Percentiles rank a stretch among this genome's conserved stretches.
phyloP scores from a whole-genome alignment of 2,329 filamentous ascomycete genomes.

The Daldinia eschscholtzii region DNA sequence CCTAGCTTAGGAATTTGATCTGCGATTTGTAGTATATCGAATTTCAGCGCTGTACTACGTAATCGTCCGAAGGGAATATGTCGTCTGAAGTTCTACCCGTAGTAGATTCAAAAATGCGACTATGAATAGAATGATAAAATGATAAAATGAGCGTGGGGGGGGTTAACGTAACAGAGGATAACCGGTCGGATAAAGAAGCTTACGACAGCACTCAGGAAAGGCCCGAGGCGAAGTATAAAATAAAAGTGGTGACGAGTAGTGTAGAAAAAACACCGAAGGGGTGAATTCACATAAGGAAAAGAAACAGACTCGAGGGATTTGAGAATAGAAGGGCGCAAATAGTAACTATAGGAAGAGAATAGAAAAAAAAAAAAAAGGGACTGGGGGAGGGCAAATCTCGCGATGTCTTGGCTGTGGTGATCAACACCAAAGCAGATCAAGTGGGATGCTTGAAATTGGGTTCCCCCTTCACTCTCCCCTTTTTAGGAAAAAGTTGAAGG shows the following conservation, averaged over 20 bases:
- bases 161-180: slow-evolving; percentile 32
- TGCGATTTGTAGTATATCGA: slow-evolving; percentile 8
- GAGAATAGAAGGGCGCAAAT: slow-evolving; percentile 3
- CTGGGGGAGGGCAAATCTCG: slow-evolving; percentile 36
- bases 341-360: too few species aligned
- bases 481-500: slow-evolving; percentile 40
- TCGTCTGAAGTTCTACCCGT: slow-evolving; percentile 6
- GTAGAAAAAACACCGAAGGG: slow-evolving; percentile 3
- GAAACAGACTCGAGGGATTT: not conserved
- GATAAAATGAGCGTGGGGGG: slow-evolving; percentile 31
- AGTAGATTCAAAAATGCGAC: slow-evolving; percentile 11
- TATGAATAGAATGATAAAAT: slow-evolving; percentile 6
- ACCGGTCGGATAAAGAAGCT: slow-evolving; percentile 42
- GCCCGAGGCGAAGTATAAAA: slow-evolving; percentile 15
- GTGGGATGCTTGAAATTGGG: slow-evolving; percentile 39
- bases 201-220: slow-evolving; percentile 23
- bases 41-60: slow-evolving; percentile 8
- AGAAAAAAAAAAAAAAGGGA: slow-evolving; percentile 25
- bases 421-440: slow-evolving; percentile 40
- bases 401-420: slow-evolving; percentile 41
- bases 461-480: slow-evolving; percentile 33
- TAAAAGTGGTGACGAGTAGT: slow-evolving; percentile 15
- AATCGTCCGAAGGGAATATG: slow-evolving; percentile 2
- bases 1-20: slow-evolving; percentile 36
- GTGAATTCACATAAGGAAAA: not conserved